phyloP scores from a whole-genome alignment of 352 stramenopile genomes.

The Phytophthora capsici region DNA sequence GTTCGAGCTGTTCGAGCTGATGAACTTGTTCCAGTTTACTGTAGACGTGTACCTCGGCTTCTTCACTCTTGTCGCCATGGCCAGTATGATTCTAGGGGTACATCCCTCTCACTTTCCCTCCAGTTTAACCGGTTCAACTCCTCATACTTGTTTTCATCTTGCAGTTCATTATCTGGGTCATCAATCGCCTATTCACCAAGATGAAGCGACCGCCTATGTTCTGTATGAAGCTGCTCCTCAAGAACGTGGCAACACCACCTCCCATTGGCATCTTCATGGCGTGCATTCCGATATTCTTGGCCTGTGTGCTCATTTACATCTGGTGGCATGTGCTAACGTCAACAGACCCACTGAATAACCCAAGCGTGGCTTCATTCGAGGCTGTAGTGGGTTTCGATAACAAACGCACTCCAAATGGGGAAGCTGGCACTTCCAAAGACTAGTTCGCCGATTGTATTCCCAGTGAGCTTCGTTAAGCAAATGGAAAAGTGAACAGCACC shows the following conservation, averaged over 20 bases:
- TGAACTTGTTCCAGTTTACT: slow-evolving; percentile 97
- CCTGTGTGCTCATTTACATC: slow-evolving; percentile 71
- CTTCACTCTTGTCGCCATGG: slow-evolving; percentile 91
- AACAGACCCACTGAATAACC: slow-evolving; percentile 46
- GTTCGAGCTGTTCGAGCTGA: slow-evolving; percentile 94
- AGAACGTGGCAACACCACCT: slow-evolving; percentile 88
- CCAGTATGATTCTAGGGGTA: slow-evolving; percentile 89
- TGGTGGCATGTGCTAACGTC: slow-evolving; percentile 85
- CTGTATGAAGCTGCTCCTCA: slow-evolving; percentile 90
- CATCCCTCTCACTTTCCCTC: slow-evolving; percentile 8
- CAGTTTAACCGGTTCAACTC: not conserved
- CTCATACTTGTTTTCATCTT: not conserved
- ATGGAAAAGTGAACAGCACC: no score
- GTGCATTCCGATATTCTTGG: slow-evolving; percentile 59
- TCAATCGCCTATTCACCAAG: slow-evolving; percentile 96
- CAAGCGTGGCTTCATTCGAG: slow-evolving; percentile 84
- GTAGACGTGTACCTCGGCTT: slow-evolving; percentile 95
- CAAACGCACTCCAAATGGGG: no score
- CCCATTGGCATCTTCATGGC: slow-evolving; percentile 82
- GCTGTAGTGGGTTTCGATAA: no score
- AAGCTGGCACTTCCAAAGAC: no score
- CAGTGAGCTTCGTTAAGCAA: no score
- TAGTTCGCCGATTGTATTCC: no score
- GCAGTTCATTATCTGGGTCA: slow-evolving; percentile 91
- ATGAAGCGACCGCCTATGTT: slow-evolving; percentile 96